Base-by-base conservation (phyloP, 257 asterid genomes). In the Eucommia ulmoides region DNA sequence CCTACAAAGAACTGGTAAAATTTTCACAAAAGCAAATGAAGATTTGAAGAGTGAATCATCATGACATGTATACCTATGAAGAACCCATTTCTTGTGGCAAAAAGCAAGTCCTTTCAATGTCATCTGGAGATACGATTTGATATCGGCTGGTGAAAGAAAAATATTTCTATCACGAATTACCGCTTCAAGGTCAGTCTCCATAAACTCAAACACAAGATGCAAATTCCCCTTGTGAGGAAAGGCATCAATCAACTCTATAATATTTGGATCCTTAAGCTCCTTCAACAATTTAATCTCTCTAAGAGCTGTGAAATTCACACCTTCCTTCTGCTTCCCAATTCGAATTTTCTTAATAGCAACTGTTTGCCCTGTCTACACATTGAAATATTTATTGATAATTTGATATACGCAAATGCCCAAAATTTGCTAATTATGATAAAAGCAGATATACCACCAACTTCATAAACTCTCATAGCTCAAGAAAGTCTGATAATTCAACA, bases 121-220 rank as follows among this genome's bases (percentile, higher is more conserved):
- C 98, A 89, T 89, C 71, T 89, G 96, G 55, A 89, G 67, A 59
- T 85, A 89, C 3, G 98, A 89, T 75, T 89, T 89, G 60, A 78
- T 75, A 66, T 89, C 98, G 35, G 92, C 88, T 15, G 98, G 96
- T 10, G 98, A 85, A 26, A 89, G 94, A 54, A 89, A 74, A 20
- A 86, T 86, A 60, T 86, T 81, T 54, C 88, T 75, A 67, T 91
- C 96, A 42, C 96, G 95, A 63, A 91, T 91, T 59, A 91, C 98
- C 6, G 98, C 95, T 70, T 91, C 98, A 14, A 91, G 73, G 70
- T 91, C 96, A 29, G 98, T 91, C 83, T 91, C 98, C 98, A 91
- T 91, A 62, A 91, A 91, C 73, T 91, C 98, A 72, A 91, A 91
- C 66, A 91, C 98, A 26, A 91, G 95, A 70, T 86, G 93, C 79